Conservation (phyloP, 2,329 filamentous ascomycete genomes). For the Sphaerulina vaccinii region DNA sequence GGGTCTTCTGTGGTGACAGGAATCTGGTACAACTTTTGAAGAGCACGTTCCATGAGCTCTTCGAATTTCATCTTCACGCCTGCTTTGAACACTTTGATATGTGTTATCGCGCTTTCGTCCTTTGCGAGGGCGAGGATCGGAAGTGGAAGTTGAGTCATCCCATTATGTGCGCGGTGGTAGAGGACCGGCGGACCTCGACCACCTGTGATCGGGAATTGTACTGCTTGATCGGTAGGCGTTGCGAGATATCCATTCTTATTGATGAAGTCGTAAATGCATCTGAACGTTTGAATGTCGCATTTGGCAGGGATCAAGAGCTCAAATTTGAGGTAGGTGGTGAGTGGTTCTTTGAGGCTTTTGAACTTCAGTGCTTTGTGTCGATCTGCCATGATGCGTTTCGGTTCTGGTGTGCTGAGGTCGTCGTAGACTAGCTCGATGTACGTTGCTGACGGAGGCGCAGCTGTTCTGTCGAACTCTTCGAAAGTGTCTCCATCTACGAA, state of each 20-base stretch:
- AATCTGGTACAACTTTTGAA: conserved; percentile 37
- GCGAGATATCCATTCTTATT: conserved; percentile 22
- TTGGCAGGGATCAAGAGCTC: conserved; percentile 37
- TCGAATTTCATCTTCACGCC: conserved; percentile 38
- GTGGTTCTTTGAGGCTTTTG: conserved; percentile 34
- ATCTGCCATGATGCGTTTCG: conserved; percentile 35
- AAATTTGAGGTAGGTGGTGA: conserved; percentile 34
- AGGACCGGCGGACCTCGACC: conserved; percentile 22
- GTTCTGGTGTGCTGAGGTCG: conserved; percentile 23
- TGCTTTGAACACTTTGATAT: conserved; percentile 37
- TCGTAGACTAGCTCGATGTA: conserved; percentile 42
- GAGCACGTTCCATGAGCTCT: conserved; percentile 38
- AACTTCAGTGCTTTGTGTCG: conserved; percentile 33
- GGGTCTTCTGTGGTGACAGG: conserved; percentile 39
- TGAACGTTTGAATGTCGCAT: conserved; percentile 35
- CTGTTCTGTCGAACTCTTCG: conserved; percentile 32
- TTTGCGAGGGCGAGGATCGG: background rate
- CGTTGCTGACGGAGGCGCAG: conserved; percentile 32
- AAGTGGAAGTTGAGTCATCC: background rate
- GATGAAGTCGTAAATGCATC: conserved; percentile 39
- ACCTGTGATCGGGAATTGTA: background rate
- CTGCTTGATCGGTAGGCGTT: conserved; percentile 12
- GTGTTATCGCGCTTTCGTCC: conserved; percentile 23
- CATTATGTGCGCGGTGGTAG: background rate
- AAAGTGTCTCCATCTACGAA: conserved; percentile 35